phyloP scores from a whole-genome alignment of 192 early-diverging fungal genomes.

The Coemansia asiatica region DNA sequence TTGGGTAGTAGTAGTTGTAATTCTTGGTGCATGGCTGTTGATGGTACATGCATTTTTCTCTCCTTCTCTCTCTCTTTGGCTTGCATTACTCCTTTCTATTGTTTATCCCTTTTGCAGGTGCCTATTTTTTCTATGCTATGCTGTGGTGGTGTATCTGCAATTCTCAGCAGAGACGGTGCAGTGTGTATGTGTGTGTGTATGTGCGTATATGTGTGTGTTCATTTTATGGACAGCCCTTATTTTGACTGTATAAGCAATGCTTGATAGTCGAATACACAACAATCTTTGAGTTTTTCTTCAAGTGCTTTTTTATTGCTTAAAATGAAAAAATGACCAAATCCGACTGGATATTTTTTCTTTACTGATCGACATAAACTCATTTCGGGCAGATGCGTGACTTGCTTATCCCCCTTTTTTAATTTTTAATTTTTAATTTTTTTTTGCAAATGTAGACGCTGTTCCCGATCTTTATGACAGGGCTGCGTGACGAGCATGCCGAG shows the following conservation, averaged over 20 bases:
- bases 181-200: neutral
- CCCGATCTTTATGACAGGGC: slow-evolving; percentile 67
- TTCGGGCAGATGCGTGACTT: neutral
- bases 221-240: neutral
- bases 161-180: neutral
- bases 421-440: no score
- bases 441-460: slow-evolving; percentile 57
- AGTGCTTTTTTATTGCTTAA: no score
- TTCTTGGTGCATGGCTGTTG: slow-evolving; percentile 6
- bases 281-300: no score
- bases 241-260: neutral
- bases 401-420: neutral
- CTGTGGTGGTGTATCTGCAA: slow-evolving; percentile 1
- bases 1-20: neutral
- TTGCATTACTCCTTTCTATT: slow-evolving; percentile 12
- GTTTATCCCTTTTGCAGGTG: slow-evolving; percentile 1
- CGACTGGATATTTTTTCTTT: neutral
- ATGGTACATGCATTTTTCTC: slow-evolving; percentile 11
- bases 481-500: slow-evolving; percentile 76
- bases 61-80: slow-evolving; percentile 4
- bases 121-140: neutral
- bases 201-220: no score
- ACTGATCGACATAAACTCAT: neutral
- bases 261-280: neutral
- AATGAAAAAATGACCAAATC: no score